These are phyloP conservation scores for Phytophthora meadii DNA, from an alignment of 352 stramenopile genomes.

Conservation along the genomic window DNA sequence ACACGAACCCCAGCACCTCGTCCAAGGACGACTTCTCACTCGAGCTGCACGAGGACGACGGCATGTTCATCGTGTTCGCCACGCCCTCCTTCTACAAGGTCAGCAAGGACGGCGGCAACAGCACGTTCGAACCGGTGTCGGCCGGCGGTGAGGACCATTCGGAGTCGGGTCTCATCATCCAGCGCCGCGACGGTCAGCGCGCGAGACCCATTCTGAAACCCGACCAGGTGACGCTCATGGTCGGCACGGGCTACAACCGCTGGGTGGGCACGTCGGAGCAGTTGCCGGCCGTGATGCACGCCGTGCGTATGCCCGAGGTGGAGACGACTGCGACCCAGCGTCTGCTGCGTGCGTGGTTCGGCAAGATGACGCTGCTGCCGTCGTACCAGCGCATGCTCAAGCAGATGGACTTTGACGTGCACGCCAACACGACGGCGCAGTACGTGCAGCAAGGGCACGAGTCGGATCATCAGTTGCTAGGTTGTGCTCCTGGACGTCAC, in stretches of 20 bases:
- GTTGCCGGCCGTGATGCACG: constrained; percentile 64
- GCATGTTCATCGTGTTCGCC: constrained; percentile 65
- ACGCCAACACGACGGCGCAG: constrained; percentile 42
- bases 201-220: constrained; percentile 60
- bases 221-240: constrained; percentile 65
- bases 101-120: constrained; percentile 31
- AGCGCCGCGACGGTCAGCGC: constrained; percentile 44
- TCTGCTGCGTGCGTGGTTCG: constrained; percentile 59
- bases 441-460: constrained; percentile 40
- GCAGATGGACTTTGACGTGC: constrained; percentile 55
- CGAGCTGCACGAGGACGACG: constrained; percentile 64
- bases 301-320: constrained; percentile 58
- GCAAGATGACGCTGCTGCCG: constrained; percentile 71
- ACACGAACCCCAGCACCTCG: constrained; percentile 1
- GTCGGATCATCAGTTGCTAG: constrained; percentile 41
- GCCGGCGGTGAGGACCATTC: constrained; percentile 34
- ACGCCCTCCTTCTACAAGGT: constrained; percentile 65
- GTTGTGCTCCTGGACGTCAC: constrained; percentile 48
- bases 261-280: constrained; percentile 57
- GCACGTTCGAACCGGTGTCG: constrained; percentile 34
- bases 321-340: constrained; percentile 38
- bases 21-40: constrained; percentile 49
- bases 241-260: constrained; percentile 60
- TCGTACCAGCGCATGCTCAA: constrained; percentile 61
- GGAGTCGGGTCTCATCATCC: constrained; percentile 64